Conservation (phyloP, 2,329 filamentous ascomycete species). For the Teratosphaeria nubilosa region DNA sequence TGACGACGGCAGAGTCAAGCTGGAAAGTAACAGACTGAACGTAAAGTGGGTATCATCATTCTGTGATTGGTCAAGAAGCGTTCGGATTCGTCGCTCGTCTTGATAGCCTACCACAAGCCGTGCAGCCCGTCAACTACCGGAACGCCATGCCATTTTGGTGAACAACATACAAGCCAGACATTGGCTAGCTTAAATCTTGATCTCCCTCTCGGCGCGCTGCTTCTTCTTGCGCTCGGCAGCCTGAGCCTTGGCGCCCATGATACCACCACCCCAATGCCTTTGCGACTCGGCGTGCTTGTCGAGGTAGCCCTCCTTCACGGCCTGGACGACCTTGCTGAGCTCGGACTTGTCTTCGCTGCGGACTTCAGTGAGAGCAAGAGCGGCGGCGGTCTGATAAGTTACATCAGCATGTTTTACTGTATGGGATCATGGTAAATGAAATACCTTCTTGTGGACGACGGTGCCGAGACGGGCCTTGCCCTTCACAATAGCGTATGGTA, state of each 20-base stretch:
- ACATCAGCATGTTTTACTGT: not conserved
- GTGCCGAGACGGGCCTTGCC: constrained; percentile 98
- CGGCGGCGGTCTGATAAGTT: constrained; percentile 72
- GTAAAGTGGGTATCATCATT: not conserved
- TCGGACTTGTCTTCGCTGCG: constrained; percentile 97
- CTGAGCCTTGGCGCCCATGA: constrained; percentile 94
- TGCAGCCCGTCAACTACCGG: not conserved
- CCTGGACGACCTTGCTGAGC: constrained; percentile 89
- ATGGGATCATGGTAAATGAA: constrained; percentile 13
- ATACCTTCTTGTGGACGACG: constrained; percentile 98
- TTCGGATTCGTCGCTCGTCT: not conserved
- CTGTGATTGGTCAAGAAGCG: not conserved
- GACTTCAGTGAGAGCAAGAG: constrained; percentile 91
- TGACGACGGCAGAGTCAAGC: not conserved
- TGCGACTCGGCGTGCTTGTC: constrained; percentile 89
- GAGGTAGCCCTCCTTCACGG: constrained; percentile 96
- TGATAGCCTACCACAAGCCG: not conserved
- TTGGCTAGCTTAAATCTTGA: constrained; percentile 71
- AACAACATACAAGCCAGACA: not conserved
- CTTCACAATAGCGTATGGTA: constrained; percentile 98
- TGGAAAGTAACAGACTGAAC: not conserved
- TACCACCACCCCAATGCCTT: constrained; percentile 97
- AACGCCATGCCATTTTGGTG: not conserved
- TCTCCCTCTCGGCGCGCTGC: constrained; percentile 86
- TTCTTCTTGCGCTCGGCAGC: constrained; percentile 71